phyloP scores from a whole-genome alignment of 805 yeast species.

The Yueomyces sinensis region DNA sequence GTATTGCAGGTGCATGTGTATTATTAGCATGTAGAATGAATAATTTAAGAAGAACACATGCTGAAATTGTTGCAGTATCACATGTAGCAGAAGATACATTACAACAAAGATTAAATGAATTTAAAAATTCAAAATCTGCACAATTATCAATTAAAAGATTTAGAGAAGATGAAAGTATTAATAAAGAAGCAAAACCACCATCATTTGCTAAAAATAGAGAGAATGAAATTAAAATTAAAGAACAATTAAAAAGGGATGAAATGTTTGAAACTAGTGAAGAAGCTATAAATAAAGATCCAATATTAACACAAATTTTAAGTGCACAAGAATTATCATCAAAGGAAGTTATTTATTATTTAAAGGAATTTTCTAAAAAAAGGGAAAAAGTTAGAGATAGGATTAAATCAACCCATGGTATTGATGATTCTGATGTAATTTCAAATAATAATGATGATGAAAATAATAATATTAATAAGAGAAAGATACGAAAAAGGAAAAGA shows the following conservation, averaged over 20 bases:
- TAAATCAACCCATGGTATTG: conserved; percentile 22
- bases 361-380: conserved; percentile 21
- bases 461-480: conserved; percentile 5
- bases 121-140: conserved; percentile 65
- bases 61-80: conserved; percentile 89
- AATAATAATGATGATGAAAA: conserved; percentile 7
- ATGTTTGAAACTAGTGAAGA: conserved; percentile 26
- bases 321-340: conserved; percentile 34
- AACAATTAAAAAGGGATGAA: conserved; percentile 18
- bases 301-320: conserved; percentile 30
- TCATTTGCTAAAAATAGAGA: conserved; percentile 54
- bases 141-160: conserved; percentile 60
- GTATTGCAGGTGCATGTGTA: conserved; percentile 94
- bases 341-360: conserved; percentile 28
- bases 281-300: conserved; percentile 29
- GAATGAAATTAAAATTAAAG: conserved; percentile 31
- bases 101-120: conserved; percentile 82
- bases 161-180: conserved; percentile 33
- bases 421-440: conserved; percentile 14
- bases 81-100: conserved; percentile 91
- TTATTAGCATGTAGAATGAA: conserved; percentile 94
- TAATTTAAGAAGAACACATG: conserved; percentile 79
- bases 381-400: conserved; percentile 14
- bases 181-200: conserved; percentile 51
- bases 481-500: conserved; percentile 4